Conservation (phyloP, 257 asterid genomes). For the Echium plantagineum region DNA sequence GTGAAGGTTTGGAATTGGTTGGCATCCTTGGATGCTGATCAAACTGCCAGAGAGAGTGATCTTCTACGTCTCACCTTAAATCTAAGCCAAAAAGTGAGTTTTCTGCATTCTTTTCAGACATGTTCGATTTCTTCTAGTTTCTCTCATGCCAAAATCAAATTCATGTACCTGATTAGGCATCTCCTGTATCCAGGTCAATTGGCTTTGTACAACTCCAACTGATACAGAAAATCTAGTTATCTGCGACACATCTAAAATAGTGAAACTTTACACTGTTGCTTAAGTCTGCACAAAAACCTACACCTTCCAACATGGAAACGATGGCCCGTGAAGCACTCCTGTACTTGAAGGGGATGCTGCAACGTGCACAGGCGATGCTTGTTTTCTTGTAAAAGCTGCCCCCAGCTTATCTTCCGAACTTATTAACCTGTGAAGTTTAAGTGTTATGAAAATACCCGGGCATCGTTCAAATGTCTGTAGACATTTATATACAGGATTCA, state of each 20-base stretch:
- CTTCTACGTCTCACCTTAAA: conserved; percentile 30
- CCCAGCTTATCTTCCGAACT: not conserved
- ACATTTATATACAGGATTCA: not conserved
- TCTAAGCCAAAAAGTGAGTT: conserved; percentile 57
- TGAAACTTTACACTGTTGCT: conserved; percentile 57
- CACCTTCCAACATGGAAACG: not conserved
- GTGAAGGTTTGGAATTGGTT: conserved; percentile 87
- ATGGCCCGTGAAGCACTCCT: not conserved
- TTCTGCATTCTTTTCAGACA: not conserved
- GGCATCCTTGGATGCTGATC: conserved; percentile 29
- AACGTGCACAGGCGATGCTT: not conserved
- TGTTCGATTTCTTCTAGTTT: conserved; percentile 7
- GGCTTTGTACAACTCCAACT: conserved; percentile 78
- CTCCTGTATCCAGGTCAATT: conserved; percentile 57
- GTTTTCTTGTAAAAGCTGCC: not conserved
- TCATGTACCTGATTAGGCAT: conserved; percentile 1
- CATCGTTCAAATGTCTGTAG: not conserved
- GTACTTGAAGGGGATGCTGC: not conserved
- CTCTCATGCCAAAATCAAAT: not conserved
- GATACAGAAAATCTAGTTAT: conserved; percentile 76
- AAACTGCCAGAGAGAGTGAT: conserved; percentile 20
- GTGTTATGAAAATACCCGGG: not conserved
- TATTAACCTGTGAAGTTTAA: not conserved
- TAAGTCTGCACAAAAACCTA: conserved; percentile 9
- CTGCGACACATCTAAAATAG: conserved; percentile 80